Conservation (phyloP, 108 stramenopile genomes). For the Craspedostauros australis region DNA sequence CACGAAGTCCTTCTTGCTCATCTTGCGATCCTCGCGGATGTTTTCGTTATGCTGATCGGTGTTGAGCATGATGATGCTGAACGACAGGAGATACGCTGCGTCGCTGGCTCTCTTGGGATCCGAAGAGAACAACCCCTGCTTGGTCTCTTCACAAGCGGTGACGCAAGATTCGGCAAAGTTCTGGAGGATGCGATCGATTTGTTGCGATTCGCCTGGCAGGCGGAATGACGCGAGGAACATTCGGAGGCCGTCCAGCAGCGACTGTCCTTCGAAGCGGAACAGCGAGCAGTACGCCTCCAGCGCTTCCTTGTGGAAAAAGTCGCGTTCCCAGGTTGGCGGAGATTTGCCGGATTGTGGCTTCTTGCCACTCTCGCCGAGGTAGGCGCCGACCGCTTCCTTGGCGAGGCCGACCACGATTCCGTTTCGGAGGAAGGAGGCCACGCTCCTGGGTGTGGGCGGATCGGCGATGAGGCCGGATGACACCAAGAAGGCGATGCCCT, state of each 20-base stretch:
- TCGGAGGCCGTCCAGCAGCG: slow-evolving; percentile 78
- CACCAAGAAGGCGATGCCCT: slow-evolving; percentile 67
- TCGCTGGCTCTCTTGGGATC: slow-evolving; percentile 86
- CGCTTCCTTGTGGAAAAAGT: slow-evolving; percentile 87
- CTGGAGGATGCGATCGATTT: slow-evolving; percentile 86
- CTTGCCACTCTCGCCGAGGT: slow-evolving; percentile 87
- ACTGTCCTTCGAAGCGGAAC: slow-evolving; percentile 85
- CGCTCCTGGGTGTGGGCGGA: slow-evolving; percentile 70
- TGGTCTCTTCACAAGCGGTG: slow-evolving; percentile 69
- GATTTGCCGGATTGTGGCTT: slow-evolving; percentile 42
- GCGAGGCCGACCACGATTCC: slow-evolving; percentile 85
- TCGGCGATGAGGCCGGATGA: slow-evolving; percentile 53
- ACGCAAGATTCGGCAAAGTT: slow-evolving; percentile 85
- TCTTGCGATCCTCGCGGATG: slow-evolving; percentile 90
- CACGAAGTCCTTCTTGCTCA: slow-evolving; percentile 86
- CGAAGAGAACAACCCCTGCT: slow-evolving; percentile 53
- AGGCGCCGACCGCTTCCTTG: slow-evolving; percentile 83
- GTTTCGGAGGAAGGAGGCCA: slow-evolving; percentile 84
- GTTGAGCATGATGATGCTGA: slow-evolving; percentile 98
- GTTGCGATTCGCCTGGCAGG: slow-evolving; percentile 91
- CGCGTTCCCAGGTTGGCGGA: slow-evolving; percentile 64
- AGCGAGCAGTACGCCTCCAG: slow-evolving; percentile 60
- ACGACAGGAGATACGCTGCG: slow-evolving; percentile 89
- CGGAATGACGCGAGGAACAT: slow-evolving; percentile 94
- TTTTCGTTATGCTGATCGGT: slow-evolving; percentile 97